phyloP scores from a whole-genome alignment of 2,329 filamentous ascomycete genomes.

The Calonectria multiphialidica region DNA sequence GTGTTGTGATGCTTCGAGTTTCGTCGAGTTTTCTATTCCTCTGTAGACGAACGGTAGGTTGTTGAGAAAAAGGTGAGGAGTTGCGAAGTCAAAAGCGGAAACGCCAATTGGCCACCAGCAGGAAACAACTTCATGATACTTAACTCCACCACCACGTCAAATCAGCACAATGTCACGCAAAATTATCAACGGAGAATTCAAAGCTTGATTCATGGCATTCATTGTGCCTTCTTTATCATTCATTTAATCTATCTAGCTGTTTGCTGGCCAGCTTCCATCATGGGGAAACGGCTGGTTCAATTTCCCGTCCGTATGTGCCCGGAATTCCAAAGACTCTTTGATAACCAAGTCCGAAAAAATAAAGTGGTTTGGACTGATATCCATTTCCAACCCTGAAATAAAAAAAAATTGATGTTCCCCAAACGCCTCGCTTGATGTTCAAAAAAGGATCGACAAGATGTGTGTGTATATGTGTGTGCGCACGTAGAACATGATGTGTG shows the following conservation, averaged over 20 bases:
- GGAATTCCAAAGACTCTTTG: background rate
- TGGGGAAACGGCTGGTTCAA: background rate
- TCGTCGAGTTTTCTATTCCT: background rate
- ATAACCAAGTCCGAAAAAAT: background rate
- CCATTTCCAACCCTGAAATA: background rate
- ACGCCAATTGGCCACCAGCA: slow-evolving; percentile 35
- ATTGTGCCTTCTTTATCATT: slow-evolving; percentile 19
- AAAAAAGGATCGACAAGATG: slow-evolving; percentile 23
- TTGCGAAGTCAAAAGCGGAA: slow-evolving; percentile 9
- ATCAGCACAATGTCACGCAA: background rate
- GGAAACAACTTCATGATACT: slow-evolving; percentile 34
- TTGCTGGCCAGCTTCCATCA: background rate
- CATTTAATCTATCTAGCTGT: slow-evolving; percentile 7
- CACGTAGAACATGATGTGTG: slow-evolving; percentile 21
- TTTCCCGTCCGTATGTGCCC: slow-evolving; percentile 1
- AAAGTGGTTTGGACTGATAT: background rate
- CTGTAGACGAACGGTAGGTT: slow-evolving; percentile 3
- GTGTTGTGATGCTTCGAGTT: background rate
- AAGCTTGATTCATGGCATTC: background rate
- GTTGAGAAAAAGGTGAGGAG: background rate
- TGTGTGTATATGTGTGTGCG: slow-evolving; percentile 11
- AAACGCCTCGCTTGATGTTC: slow-evolving; percentile 43
- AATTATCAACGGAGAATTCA: background rate
- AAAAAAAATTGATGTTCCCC: slow-evolving; percentile 19
- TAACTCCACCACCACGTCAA: slow-evolving; percentile 16